These are phyloP conservation scores for Solanum pimpinellifolium DNA, from an alignment of 257 asterid genomes.

Conservation along the genomic window DNA sequence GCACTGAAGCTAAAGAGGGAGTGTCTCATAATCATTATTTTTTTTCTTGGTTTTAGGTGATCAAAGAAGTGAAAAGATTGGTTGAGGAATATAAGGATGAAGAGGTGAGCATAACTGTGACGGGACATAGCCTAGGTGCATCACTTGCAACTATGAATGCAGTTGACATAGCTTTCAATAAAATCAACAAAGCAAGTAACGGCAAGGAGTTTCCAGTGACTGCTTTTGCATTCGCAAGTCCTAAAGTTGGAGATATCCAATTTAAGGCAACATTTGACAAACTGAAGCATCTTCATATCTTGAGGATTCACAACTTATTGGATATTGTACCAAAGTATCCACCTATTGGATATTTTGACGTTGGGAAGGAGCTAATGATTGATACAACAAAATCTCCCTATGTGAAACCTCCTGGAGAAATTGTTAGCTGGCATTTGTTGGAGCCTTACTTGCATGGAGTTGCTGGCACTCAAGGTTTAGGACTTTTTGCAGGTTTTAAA, in stretches of 20 bases:
- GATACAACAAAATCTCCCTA: constrained; percentile 2
- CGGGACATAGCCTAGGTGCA: background rate
- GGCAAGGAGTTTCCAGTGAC: constrained; percentile 50
- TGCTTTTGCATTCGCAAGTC: constrained; percentile 38
- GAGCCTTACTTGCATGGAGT: constrained; percentile 64
- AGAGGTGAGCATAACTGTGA: background rate
- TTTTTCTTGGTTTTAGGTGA: constrained; percentile 26
- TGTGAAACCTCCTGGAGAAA: constrained; percentile 38
- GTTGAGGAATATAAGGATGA: background rate
- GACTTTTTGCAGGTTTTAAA: background rate
- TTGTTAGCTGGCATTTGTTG: constrained; percentile 39
- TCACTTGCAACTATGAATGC: background rate
- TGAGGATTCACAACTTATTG: constrained; percentile 26
- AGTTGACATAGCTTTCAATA: background rate
- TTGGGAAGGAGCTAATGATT: constrained; percentile 43
- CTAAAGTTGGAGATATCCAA: constrained; percentile 11
- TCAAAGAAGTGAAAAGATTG: background rate
- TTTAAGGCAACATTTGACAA: background rate
- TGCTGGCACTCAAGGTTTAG: background rate
- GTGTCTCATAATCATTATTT: background rate
- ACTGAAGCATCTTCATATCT: constrained; percentile 13
- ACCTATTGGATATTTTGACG: constrained; percentile 27
- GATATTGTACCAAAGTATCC: background rate
- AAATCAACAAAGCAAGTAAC: constrained; percentile 8
- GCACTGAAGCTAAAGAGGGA: background rate